Evolutionary conservation across 2,329 filamentous ascomycete species (phyloP).

Genomic region (Grosmannia clavigera): DNA sequence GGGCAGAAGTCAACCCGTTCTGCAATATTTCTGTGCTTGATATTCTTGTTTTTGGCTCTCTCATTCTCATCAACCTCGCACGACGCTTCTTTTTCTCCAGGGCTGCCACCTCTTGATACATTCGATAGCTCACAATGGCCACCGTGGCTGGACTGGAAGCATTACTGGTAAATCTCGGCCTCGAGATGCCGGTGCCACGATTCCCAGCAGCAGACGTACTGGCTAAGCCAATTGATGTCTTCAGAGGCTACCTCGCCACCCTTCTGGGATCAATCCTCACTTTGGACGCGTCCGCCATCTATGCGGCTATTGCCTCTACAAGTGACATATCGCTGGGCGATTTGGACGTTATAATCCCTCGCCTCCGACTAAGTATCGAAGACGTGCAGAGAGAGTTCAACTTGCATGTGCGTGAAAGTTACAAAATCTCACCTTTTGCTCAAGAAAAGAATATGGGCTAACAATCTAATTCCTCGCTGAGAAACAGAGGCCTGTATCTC

Average conservation of each 20-base stretch:
- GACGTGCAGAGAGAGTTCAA: background rate
- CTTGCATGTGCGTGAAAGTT: background rate
- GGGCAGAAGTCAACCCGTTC: no score
- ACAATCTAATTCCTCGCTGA: no score
- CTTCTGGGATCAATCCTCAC: slow-evolving; percentile 11
- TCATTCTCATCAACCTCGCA: no score
- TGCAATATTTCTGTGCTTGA: no score
- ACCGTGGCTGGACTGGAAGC: slow-evolving; percentile 42
- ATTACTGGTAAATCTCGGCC: slow-evolving; percentile 45
- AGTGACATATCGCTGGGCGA: slow-evolving; percentile 13
- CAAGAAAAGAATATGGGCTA: background rate
- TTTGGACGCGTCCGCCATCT: slow-evolving; percentile 14
- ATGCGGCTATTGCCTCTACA: slow-evolving; percentile 19
- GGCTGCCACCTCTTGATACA: no score
- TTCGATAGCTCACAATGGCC: slow-evolving; percentile 14
- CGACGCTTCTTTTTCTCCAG: no score
- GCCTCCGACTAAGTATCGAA: slow-evolving; percentile 12
- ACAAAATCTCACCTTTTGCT: no score
- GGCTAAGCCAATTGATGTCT: slow-evolving; percentile 19
- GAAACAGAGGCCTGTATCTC: background rate
- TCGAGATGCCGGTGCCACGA: slow-evolving; percentile 22
- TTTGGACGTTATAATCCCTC: slow-evolving; percentile 19
- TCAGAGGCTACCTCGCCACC: slow-evolving; percentile 17
- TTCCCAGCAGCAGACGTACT: slow-evolving; percentile 14
- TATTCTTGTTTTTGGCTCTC: no score